Percentiles rank a stretch among this genome's conserved stretches.
phyloP scores from a whole-genome alignment of 352 stramenopile species.

The Globisporangium nunn region DNA sequence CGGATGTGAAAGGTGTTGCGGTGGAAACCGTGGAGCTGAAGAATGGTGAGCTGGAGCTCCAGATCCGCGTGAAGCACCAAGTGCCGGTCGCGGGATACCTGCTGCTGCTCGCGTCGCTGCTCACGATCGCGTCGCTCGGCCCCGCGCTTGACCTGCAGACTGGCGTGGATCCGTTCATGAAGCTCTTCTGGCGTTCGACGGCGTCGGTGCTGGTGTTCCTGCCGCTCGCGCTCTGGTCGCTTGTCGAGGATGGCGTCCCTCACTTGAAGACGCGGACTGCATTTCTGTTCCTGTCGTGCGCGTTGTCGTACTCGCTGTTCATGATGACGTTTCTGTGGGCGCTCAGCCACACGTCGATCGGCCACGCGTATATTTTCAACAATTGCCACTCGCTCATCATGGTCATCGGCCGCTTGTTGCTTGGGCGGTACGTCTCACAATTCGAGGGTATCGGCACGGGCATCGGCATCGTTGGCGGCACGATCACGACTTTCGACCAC shows the following conservation, averaged over 20 bases:
- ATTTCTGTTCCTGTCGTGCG: slow-evolving; percentile 37
- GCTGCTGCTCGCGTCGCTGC: slow-evolving; percentile 54
- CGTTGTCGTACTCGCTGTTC: slow-evolving; percentile 60
- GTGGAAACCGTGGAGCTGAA: slow-evolving; percentile 56
- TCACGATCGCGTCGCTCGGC: slow-evolving; percentile 71
- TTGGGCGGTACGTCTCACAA: slow-evolving; percentile 45
- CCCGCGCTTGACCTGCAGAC: slow-evolving; percentile 67
- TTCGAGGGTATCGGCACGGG: slow-evolving; percentile 61
- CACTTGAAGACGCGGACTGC: slow-evolving; percentile 27
- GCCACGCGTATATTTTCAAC: slow-evolving; percentile 79
- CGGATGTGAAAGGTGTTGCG: slow-evolving; percentile 66
- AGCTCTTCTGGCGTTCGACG: slow-evolving; percentile 83
- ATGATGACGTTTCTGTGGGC: slow-evolving; percentile 65
- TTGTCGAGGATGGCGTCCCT: slow-evolving; percentile 27
- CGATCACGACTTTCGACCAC: slow-evolving; percentile 59
- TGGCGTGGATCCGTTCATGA: slow-evolving; percentile 57
- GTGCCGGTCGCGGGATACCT: slow-evolving; percentile 67
- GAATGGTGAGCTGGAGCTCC: slow-evolving; percentile 64
- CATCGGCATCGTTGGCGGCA: slow-evolving; percentile 64
- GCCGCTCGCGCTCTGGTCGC: slow-evolving; percentile 32
- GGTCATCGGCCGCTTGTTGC: slow-evolving; percentile 61
- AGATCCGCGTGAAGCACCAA: slow-evolving; percentile 56
- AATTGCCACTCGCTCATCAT: slow-evolving; percentile 78
- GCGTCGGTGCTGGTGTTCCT: slow-evolving; percentile 56
- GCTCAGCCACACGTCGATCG: slow-evolving; percentile 64